These are phyloP conservation scores for Trypanosoma avium DNA, from an alignment of 208 protist genomes.

Conservation along the genomic window DNA sequence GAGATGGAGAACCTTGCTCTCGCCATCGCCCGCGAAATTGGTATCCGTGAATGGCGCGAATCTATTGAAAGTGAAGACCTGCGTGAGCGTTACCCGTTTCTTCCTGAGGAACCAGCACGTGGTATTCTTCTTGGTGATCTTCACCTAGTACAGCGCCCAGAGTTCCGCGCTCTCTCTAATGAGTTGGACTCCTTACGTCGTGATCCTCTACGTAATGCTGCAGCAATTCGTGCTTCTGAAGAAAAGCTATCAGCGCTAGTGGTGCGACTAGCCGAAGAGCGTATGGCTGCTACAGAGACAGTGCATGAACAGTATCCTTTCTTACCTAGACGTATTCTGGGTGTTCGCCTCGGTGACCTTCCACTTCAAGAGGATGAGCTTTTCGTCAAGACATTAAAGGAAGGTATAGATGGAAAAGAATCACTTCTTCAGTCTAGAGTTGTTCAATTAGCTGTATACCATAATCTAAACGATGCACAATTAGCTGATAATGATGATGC, in stretches of 20 bases:
- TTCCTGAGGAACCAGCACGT: conserved; percentile 28
- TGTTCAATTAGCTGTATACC: conserved; percentile 2
- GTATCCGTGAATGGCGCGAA: conserved; percentile 10
- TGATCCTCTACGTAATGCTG: conserved; percentile 17
- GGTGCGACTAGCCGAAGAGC: conserved; percentile 17
- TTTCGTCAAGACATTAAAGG: conserved; percentile 9
- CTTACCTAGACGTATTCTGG: conserved; percentile 28
- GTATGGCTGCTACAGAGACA: conserved; percentile 10
- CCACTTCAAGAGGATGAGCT: conserved; percentile 23
- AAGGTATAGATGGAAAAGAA: conserved; percentile 2
- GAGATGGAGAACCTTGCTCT: conserved; percentile 33
- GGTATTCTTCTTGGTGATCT: conserved; percentile 26
- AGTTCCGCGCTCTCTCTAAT: conserved; percentile 32
- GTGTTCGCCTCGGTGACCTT: conserved; percentile 29
- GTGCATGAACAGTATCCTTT: conserved; percentile 24
- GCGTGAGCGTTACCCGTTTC: conserved; percentile 37
- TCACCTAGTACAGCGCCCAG: neutral
- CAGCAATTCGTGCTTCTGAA: conserved; percentile 22
- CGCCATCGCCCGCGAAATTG: conserved; percentile 22
- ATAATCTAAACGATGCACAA: conserved; percentile 17
- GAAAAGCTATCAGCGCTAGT: conserved; percentile 21
- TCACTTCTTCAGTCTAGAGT: conserved; percentile 1
- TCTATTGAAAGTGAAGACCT: conserved; percentile 34
- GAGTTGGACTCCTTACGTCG: conserved; percentile 33
- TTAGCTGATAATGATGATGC: conserved; percentile 33